Base-by-base conservation (phyloP, 2,329 filamentous ascomycete genomes). In the Pseudogymnoascus sp. region DNA sequence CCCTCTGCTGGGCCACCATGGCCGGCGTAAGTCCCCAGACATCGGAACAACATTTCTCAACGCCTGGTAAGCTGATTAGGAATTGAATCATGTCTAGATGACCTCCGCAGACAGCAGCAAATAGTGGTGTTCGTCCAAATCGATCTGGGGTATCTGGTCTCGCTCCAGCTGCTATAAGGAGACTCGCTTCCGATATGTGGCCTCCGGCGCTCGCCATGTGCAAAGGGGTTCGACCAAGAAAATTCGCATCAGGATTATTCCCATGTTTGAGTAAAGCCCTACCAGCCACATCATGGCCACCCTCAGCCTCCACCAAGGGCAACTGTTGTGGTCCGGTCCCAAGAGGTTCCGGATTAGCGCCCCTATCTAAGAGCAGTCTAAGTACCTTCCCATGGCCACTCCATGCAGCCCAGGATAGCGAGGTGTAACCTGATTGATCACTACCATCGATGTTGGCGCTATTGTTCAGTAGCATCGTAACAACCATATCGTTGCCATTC, bases 71-170 rank as follows among this genome's bases (percentile, higher is more conserved):
- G 36, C 36, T 38, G 36, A 38, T 38, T 38, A 64, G 23, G 7
- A 62, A 62, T 18, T 62, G 18, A 21, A 64, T 59, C 18, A 69
- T 59, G 3, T 63, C 60, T 56, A 28, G 36, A 36, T 68, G 62
- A 5, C 68, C 67, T 61, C 63, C 53, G 12, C 46, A 64, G 25
- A 65, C 68, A 37, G 69, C 69, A 62, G 46, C 63, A 56, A 50
- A 64, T 25, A 64, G 31, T 61, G 62, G 63, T 11, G 66, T 67
- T 28, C 53, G 59, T 5, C 67, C 67, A 38, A 38, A 38, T 38
- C 36, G 36, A 38, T 38, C 36, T 38, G 36, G 36, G 12, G 5
- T 38, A 38, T 38, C 36, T 38, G 36, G 36, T 38, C 36, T 38
- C 12, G 36, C 36, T 38, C 36, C 36, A 5, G 36, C 36, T 38